These are phyloP conservation scores for Baeospora myosura DNA, from an alignment of 1,284 basidiomycete genomes.

Conservation along the genomic window DNA sequence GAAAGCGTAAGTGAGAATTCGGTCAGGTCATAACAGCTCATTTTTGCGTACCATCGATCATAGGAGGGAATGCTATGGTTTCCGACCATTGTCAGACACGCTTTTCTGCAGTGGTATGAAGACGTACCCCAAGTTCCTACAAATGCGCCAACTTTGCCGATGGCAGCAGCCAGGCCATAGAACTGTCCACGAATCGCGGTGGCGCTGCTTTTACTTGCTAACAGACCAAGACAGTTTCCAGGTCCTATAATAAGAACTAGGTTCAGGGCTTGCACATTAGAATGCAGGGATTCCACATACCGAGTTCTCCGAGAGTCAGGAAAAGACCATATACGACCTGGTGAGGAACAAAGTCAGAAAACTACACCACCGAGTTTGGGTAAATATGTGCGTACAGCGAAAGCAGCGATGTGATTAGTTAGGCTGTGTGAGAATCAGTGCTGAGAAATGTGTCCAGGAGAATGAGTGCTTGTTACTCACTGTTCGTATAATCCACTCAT, in stretches of 20 bases:
- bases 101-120: too few relatives aligned
- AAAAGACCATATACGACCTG: slow-evolving; percentile 86
- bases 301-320: slow-evolving; percentile 77
- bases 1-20: too few relatives aligned
- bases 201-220: slow-evolving; percentile 78
- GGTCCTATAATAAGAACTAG: too few relatives aligned
- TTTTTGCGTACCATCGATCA: slow-evolving; percentile 44
- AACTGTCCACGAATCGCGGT: slow-evolving; percentile 83
- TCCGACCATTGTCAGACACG: slow-evolving; percentile 3
- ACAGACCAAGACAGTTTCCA: slow-evolving; percentile 73
- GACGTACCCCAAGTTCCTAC: slow-evolving; percentile 68
- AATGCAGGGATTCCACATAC: too few relatives aligned
- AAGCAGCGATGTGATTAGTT: slow-evolving; percentile 64
- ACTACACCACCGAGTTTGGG: background rate
- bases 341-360: background rate
- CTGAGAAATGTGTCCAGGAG: too few relatives aligned
- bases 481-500: slow-evolving; percentile 74
- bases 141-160: slow-evolving; percentile 89
- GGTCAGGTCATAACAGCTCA: too few relatives aligned
- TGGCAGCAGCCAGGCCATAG: slow-evolving; percentile 80
- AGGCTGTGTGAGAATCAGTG: too few relatives aligned
- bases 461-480: slow-evolving; percentile 24
- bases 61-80: slow-evolving; percentile 51
- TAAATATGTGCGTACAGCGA: slow-evolving; percentile 67
- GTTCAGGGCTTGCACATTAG: too few relatives aligned